Evolutionary conservation across 164 flowering plant genomes (phyloP).

Genomic region (Sextonia rubra): DNA sequence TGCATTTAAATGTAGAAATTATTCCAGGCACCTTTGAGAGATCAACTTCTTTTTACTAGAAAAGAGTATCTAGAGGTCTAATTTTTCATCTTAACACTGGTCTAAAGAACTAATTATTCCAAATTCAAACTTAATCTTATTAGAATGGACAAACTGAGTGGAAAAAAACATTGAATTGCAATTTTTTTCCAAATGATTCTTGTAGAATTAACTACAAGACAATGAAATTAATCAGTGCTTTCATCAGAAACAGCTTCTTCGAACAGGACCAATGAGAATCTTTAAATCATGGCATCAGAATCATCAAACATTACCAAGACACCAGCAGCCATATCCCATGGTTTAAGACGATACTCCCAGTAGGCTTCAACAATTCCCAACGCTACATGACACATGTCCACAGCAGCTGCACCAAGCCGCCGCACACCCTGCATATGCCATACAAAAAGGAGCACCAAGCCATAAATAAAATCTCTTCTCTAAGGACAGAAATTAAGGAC

Average conservation of each 20-base stretch:
- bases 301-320: constrained; percentile 61
- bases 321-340: constrained; percentile 99
- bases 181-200: background rate
- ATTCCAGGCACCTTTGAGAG: too few relatives aligned
- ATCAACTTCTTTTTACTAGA: too few relatives aligned
- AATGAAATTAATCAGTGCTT: too few relatives aligned
- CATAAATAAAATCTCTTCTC: background rate
- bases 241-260: background rate
- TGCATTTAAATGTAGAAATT: too few relatives aligned
- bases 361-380: constrained; percentile 87
- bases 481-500: background rate
- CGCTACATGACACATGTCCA: constrained; percentile 98
- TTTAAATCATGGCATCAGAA: background rate
- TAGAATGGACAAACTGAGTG: too few relatives aligned
- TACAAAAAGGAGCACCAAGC: background rate
- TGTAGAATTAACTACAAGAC: background rate
- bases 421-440: constrained; percentile 66
- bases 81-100: background rate
- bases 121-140: too few relatives aligned
- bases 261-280: background rate
- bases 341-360: constrained; percentile 97
- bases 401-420: constrained; percentile 97
- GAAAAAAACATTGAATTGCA: too few relatives aligned
- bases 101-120: background rate
- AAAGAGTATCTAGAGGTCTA: too few relatives aligned